These are phyloP conservation scores for Xylaria sp. DNA, from an alignment of 2,329 filamentous ascomycete genomes.

Conservation along the genomic window DNA sequence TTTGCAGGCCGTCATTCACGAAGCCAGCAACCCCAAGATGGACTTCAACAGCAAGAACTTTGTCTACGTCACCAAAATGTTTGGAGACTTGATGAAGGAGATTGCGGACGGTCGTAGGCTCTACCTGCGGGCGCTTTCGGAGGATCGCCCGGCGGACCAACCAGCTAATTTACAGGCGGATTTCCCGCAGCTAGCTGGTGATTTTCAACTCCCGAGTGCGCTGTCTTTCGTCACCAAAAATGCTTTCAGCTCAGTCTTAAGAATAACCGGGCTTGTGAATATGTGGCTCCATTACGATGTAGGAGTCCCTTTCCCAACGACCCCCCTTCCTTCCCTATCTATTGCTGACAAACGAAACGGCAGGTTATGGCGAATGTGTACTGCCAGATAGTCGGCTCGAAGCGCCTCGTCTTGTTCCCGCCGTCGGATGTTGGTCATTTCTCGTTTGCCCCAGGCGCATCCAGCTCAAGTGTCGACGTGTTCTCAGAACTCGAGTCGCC, in stretches of 20 bases:
- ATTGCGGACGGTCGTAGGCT: constrained; percentile 62
- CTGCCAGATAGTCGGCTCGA: constrained; percentile 75
- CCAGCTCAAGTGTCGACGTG: constrained; percentile 77
- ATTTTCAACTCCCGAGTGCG: constrained; percentile 70
- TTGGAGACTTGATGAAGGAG: constrained; percentile 67
- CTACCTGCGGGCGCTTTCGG: constrained; percentile 80
- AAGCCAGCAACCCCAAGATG: constrained; percentile 67
- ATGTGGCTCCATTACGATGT: constrained; percentile 94
- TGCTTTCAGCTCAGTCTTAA: constrained; percentile 75
- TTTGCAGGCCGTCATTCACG: constrained; percentile 71
- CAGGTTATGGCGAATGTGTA: constrained; percentile 86
- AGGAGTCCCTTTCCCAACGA: constrained; percentile 32
- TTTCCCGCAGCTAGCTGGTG: constrained; percentile 68
- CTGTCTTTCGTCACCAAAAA: constrained; percentile 62
- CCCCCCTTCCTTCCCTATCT: not conserved
- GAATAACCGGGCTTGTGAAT: constrained; percentile 77
- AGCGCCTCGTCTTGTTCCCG: constrained; percentile 76
- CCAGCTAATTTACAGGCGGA: constrained; percentile 73
- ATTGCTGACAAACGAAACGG: constrained; percentile 3
- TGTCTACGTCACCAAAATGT: constrained; percentile 68
- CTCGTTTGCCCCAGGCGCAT: constrained; percentile 73
- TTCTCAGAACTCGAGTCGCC: constrained; percentile 54
- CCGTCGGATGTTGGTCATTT: constrained; percentile 73
- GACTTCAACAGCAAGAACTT: constrained; percentile 87
- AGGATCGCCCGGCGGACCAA: constrained; percentile 65